Base-by-base conservation (phyloP, 768 basidiomycete species). In the Termitomyces sp. region DNA sequence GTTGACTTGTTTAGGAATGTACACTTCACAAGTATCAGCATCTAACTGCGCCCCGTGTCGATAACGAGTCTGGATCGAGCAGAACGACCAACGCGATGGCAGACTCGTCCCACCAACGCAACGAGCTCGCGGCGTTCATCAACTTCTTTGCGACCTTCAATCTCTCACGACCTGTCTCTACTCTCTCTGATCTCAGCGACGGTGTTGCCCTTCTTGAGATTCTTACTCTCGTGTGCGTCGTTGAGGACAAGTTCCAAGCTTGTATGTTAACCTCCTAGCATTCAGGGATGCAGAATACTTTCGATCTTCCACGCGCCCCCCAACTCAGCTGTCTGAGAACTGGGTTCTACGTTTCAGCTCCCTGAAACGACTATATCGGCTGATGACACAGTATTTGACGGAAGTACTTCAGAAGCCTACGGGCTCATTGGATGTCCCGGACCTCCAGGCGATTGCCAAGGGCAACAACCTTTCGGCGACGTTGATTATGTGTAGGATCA, bases 341-440 rank as follows among this genome's bases (percentile, higher is more conserved):
- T 96, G 93, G 93, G 90, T 94, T 53, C 71, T 94, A 31, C 84
- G 92, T 12, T 92, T 94, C 69, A 86, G 80, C 68, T 70, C 87
- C 9, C 80, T 95, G 57, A 95, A 95, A 64, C 83, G 88, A 22
- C 78, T 94, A 48, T 94, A 92, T 70, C 81, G 93, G 42, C 82
- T 94, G 36, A 88, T 94, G 76, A 91, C 89, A 2, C 90, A 92
- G 64, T 96, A 94, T 68, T 89, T 89, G 62, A 82, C 85, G 45
- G 88, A 94, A 68, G 82, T 91, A 3, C 80, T 95, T 20, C 88
- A 89, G 64, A 89, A 89, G 52, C 87, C 88, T 0, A 87, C 88
- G 1, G 79, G 80, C 41, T 77, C 83, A 9, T 79, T 95, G 35
- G 89, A 90, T 59, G 92, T 95, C 10, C 95, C 94, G 11, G 86